Evolutionary conservation across 768 basidiomycete genomes (phyloP), one percentile per base, ranked within the genome.

Genomic region (Leccinum longicurvipes): DNA sequence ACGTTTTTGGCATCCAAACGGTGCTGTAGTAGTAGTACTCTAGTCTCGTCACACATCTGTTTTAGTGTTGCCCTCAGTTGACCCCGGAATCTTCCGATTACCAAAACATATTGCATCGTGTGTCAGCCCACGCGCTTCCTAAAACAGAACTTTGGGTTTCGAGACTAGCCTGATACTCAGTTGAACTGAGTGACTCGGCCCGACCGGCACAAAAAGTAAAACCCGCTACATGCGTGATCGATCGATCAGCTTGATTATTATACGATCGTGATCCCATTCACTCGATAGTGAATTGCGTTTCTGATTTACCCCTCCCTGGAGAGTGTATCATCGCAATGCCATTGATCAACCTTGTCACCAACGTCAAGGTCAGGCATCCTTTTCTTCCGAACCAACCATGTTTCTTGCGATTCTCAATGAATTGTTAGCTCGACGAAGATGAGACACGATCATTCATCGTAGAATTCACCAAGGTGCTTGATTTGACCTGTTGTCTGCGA

Each of bases 331-430:
- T 52, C 47, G 39, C 34, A 14, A 74, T 76, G 74, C 75, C 73
- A 17, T 50, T 58, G 25, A 60, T 75, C 56, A 71, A 66, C 32
- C 62, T 75, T 28, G 69, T 64, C 52, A 73, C 74, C 24, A 75
- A 74, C 55, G 73, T 74, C 56, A 63, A 64, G 46, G 65, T 56
- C 72, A 46, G 15, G 49, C 28, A 10, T 47, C 17, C 14, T 19
- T 39, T 21, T 19, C 11, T 31, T 31, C 12, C 32, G 14, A 6
- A 27, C 24, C 11, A 1, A 14, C 17, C 7, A 34, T 45, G 17
- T n/a, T 19, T 53, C 23, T 27, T 49, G 24, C 24, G 34, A 49
- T 24, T 21, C 19, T 39, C 23, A 39, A 4, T n/a, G 41, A 36
- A 46, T 23, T n/a, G 14, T 25, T 34, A 53, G 52, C 52, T 59